These are phyloP conservation scores for Patellaria atrata DNA, from an alignment of 495 filamentous ascomycete species.

Conservation along the genomic window DNA sequence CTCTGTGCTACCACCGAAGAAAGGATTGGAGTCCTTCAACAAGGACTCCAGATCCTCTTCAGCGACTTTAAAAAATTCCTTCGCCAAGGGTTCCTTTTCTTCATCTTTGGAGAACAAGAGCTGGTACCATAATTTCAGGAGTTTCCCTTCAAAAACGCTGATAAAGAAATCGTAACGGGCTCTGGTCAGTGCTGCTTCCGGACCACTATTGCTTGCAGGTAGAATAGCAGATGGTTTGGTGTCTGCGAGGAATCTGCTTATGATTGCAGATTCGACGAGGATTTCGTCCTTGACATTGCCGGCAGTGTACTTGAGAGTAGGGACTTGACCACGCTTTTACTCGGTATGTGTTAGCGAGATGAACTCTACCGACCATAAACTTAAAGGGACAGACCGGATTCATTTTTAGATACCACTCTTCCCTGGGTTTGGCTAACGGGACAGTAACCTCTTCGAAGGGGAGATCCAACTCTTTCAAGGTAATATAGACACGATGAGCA, in stretches of 20 bases:
- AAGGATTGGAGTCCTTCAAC: slow-evolving; percentile 51
- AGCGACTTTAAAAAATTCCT: slow-evolving; percentile 37
- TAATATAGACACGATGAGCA: slow-evolving; percentile 72
- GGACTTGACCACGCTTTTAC: slow-evolving; percentile 57
- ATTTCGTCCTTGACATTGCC: slow-evolving; percentile 39
- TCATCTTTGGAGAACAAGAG: slow-evolving; percentile 29
- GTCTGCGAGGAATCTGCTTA: slow-evolving; percentile 62
- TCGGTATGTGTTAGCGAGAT: neutral
- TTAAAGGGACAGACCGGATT: slow-evolving; percentile 45
- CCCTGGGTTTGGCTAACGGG: slow-evolving; percentile 55
- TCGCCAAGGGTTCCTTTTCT: slow-evolving; percentile 28
- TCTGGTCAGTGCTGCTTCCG: slow-evolving; percentile 37
- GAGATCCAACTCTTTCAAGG: slow-evolving; percentile 54
- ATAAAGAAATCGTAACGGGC: slow-evolving; percentile 63
- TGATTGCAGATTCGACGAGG: slow-evolving; percentile 59
- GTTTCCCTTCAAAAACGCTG: slow-evolving; percentile 56
- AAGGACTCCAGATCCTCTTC: slow-evolving; percentile 65
- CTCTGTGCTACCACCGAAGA: slow-evolving; percentile 65
- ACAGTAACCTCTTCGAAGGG: slow-evolving; percentile 71
- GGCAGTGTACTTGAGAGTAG: slow-evolving; percentile 48
- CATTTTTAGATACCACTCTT: slow-evolving; percentile 70
- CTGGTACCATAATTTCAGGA: slow-evolving; percentile 33
- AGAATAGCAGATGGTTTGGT: slow-evolving; percentile 39
- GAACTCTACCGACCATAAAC: neutral
- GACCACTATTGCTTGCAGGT: slow-evolving; percentile 30